phyloP scores from a whole-genome alignment of 139 green algal genomes.

The Chlorella sp. region DNA sequence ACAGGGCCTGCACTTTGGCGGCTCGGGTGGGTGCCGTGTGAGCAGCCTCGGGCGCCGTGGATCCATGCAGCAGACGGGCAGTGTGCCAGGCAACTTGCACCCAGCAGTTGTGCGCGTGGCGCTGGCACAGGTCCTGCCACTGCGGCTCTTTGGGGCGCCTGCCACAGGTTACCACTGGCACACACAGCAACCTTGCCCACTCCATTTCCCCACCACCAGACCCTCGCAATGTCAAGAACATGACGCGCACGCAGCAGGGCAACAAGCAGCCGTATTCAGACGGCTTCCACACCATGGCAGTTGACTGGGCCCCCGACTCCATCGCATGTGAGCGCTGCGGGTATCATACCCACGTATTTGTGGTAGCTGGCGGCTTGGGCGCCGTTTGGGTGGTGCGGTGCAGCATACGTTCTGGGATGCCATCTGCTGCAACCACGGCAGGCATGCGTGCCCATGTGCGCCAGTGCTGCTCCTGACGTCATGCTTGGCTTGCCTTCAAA shows the following conservation, averaged over 20 bases:
- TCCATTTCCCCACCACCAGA: not conserved
- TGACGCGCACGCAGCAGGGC: not conserved
- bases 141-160: too few relatives aligned
- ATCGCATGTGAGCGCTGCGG: slow-evolving; percentile 31
- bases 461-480: too few relatives aligned
- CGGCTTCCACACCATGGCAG: slow-evolving; percentile 26
- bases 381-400: not conserved
- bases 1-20: slow-evolving; percentile 41
- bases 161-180: too few relatives aligned
- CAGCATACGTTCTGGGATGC: too few relatives aligned
- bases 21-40: not conserved
- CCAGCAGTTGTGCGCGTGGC: too few relatives aligned
- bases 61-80: too few relatives aligned
- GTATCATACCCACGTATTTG: not conserved
- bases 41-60: too few relatives aligned
- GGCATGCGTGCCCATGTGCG: too few relatives aligned
- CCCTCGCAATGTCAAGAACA: not conserved
- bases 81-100: too few relatives aligned
- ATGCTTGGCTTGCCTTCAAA: not conserved
- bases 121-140: too few relatives aligned
- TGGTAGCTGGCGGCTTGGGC: not conserved
- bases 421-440: not conserved
- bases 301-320: slow-evolving; percentile 24
- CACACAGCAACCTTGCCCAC: not conserved
- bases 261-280: slow-evolving; percentile 17